Conservation (phyloP, 164 flowering plant genomes). For the Chloranthus sessilifolius region DNA sequence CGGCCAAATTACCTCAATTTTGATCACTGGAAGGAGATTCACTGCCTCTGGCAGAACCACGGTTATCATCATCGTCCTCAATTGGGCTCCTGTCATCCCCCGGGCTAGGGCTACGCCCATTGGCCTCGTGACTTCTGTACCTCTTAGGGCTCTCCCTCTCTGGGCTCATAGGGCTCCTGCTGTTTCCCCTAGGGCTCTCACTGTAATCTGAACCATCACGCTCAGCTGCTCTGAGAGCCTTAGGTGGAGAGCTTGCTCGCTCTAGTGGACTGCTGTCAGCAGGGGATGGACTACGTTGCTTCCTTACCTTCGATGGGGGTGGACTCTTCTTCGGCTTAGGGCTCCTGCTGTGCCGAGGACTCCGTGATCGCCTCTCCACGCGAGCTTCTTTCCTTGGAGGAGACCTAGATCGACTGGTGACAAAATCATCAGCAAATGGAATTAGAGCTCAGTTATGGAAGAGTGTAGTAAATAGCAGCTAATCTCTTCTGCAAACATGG, state of each 20-base stretch:
- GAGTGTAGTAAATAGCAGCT: neutral
- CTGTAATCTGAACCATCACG: no score
- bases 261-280: conserved; percentile 39
- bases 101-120: conserved; percentile 1
- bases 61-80: neutral
- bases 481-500: neutral
- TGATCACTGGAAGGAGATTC: neutral
- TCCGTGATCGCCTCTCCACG: conserved; percentile 38
- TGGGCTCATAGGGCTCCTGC: conserved; percentile 3
- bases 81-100: conserved; percentile 4
- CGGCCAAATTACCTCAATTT: no score
- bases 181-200: no score
- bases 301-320: conserved; percentile 21
- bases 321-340: conserved; percentile 37
- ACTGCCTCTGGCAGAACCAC: neutral
- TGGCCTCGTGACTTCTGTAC: conserved; percentile 1
- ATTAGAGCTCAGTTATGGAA: neutral
- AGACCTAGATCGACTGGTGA: conserved; percentile 53
- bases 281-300: no score
- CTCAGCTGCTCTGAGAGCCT: conserved; percentile 26
- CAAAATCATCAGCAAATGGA: neutral
- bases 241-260: conserved; percentile 37
- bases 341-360: conserved; percentile 43
- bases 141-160: conserved; percentile 2
- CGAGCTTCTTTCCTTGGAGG: conserved; percentile 35